phyloP scores from a whole-genome alignment of 2,329 filamentous ascomycete genomes.

The Chaetothyriales sp. region DNA sequence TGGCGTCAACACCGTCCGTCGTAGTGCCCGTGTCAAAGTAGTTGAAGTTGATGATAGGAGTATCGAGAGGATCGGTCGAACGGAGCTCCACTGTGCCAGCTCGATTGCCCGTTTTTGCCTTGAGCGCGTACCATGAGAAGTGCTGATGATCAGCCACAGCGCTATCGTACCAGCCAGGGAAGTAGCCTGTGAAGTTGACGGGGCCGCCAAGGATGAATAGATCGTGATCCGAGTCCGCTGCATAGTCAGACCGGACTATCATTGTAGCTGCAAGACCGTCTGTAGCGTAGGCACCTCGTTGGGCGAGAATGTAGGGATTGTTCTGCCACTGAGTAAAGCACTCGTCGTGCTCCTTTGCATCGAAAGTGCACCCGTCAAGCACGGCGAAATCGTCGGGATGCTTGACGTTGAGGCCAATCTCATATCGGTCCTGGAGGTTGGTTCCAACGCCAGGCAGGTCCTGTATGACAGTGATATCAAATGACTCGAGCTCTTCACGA shows the following conservation, averaged over 20 bases:
- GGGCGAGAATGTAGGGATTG: slow-evolving; percentile 20
- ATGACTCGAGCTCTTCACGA: slow-evolving; percentile 34
- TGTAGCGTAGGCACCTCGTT: slow-evolving; percentile 30
- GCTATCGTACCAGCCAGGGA: slow-evolving; percentile 36
- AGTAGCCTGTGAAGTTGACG: slow-evolving; percentile 40
- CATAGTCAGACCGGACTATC: slow-evolving; percentile 24
- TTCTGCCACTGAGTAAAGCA: slow-evolving; percentile 31
- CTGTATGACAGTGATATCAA: slow-evolving; percentile 39
- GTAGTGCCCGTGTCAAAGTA: slow-evolving; percentile 38
- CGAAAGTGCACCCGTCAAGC: slow-evolving; percentile 23
- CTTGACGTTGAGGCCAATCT: slow-evolving; percentile 31
- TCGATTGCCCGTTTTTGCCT: slow-evolving; percentile 47
- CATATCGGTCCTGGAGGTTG: slow-evolving; percentile 49
- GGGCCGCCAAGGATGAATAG: slow-evolving; percentile 41
- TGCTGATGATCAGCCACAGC: slow-evolving; percentile 28
- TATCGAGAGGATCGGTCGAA: slow-evolving; percentile 49
- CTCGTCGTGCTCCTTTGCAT: slow-evolving; percentile 21
- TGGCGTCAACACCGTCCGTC: slow-evolving; percentile 29
- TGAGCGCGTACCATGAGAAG: slow-evolving; percentile 38
- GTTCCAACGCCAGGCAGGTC: slow-evolving; percentile 48
- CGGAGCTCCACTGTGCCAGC: slow-evolving; percentile 47
- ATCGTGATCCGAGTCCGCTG: slow-evolving; percentile 34
- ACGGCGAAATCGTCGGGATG: slow-evolving; percentile 22
- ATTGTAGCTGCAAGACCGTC: slow-evolving; percentile 34
- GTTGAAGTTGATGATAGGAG: slow-evolving; percentile 48